These are phyloP conservation scores for Penicillium sp. DNA, from an alignment of 2,329 filamentous ascomycete species.

Conservation along the genomic window DNA sequence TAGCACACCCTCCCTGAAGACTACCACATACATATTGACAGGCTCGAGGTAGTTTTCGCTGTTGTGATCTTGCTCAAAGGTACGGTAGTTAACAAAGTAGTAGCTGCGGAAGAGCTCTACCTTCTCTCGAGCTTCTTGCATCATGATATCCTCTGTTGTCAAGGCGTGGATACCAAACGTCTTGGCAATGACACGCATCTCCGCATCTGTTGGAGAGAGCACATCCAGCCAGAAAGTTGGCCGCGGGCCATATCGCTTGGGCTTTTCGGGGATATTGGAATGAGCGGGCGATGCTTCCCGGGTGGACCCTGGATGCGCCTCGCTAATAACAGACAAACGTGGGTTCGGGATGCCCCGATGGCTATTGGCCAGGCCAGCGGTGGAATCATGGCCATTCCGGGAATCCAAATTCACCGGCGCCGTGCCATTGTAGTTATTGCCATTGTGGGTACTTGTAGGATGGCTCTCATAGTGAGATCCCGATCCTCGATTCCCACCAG, in stretches of 20 bases:
- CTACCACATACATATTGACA: constrained; percentile 96
- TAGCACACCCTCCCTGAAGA: constrained; percentile 93
- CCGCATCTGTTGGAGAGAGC: constrained; percentile 84
- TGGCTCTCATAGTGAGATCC: constrained; percentile 20
- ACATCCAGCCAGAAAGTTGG: constrained; percentile 98
- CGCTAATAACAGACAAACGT: constrained; percentile 45
- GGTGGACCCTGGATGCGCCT: constrained; percentile 41
- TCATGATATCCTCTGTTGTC: constrained; percentile 94
- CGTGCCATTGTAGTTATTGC: constrained; percentile 7
- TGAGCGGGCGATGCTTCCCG: constrained; percentile 35
- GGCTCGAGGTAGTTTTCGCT: constrained; percentile 92
- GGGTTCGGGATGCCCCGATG: constrained; percentile 29
- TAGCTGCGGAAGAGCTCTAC: constrained; percentile 97
- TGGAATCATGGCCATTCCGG: constrained; percentile 24
- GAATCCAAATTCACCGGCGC: neutral
- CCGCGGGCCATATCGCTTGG: constrained; percentile 73
- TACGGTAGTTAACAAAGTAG: constrained; percentile 98
- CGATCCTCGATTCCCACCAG: constrained; percentile 21
- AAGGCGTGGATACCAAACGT: constrained; percentile 95
- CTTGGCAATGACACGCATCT: constrained; percentile 93
- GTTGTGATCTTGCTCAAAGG: constrained; percentile 91
- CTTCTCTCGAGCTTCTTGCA: constrained; percentile 97
- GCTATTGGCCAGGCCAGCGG: constrained; percentile 15
- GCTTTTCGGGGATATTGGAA: constrained; percentile 31
- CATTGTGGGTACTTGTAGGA: neutral